Base-by-base conservation (phyloP, 441 rosid genomes). In the Pelargonium cotyledonis region DNA sequence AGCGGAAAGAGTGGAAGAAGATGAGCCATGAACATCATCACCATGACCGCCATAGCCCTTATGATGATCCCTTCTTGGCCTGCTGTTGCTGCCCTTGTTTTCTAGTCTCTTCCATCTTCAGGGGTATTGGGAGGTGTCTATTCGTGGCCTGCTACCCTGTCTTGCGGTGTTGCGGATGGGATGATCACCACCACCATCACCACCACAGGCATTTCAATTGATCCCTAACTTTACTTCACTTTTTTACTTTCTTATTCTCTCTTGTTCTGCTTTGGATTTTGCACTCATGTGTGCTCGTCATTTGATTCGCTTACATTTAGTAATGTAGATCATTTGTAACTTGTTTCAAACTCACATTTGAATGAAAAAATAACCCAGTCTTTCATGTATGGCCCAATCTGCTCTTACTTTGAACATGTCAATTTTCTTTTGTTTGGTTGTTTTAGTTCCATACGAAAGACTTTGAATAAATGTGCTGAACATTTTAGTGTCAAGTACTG, bases 11-110 rank as follows among this genome's bases (percentile, higher is more conserved):
- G 71, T 12, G 19, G 31, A 63, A 66, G 58, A 65, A 41, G 6
- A 78, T 77, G 79, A 70, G 72, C 18, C 70, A 70, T 7, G 38
- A 31, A 3, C 66, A 65, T 47, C 46, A 68, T 31, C 70, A 71
- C 11, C 72, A 73, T 0, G 78, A 78, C 4, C 82, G 72, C 60
- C 84, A 72, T 1, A 78, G 84, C 70, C 80, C 86, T 15, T 78
- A 76, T n/a, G 86, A 83, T 21, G 86, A 83, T 78, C 84, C 86
- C 0, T 68, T 83, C 15, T 44, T 80, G 78, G 74, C 70, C 10
- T 75, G 83, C 23, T 77, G 83, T 49, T 83, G 83, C 73, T 81
- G 81, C 65, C 86, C 86, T 23, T 83, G 81, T 69, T 77, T 71
- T 8, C 63, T 73, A 9, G 65, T 77, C 0, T 74, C 77, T 10